Conservation (phyloP, 75 land plant genomes). For the Picea glauca region DNA sequence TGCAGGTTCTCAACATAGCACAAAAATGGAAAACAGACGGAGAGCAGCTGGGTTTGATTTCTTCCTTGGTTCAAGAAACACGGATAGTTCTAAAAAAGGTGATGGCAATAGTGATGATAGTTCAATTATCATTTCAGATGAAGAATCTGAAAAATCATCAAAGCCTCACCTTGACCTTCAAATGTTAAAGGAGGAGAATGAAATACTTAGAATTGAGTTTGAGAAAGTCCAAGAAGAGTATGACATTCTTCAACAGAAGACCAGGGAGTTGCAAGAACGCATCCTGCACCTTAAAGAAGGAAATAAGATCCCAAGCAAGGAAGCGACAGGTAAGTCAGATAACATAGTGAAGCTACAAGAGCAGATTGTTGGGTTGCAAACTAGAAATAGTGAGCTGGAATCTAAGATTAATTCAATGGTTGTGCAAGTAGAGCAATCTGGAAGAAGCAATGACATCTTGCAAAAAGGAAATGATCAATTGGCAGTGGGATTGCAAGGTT, state of each 20-base stretch:
- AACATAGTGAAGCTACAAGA: neutral
- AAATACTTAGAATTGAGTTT: neutral
- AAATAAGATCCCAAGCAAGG: conserved; percentile 1
- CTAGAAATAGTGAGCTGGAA: conserved; percentile 4
- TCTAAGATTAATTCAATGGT: conserved; percentile 8
- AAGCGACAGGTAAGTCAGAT: neutral
- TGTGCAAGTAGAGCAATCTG: conserved; percentile 4
- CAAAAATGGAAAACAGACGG: no score
- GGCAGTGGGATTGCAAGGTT: neutral
- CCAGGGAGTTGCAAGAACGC: conserved; percentile 2
- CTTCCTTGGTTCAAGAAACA: no score
- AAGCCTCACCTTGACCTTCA: neutral
- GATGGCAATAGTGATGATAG: no score
- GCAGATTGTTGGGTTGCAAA: conserved; percentile 1
- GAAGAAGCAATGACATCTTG: neutral
- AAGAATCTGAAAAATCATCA: neutral
- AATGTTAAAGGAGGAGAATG: conserved; percentile 1
- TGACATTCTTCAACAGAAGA: conserved; percentile 7
- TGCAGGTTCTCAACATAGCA: no score
- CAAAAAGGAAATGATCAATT: conserved; percentile 8
- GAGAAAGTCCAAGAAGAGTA: neutral
- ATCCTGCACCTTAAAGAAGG: conserved; percentile 7
- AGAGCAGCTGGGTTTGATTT: no score
- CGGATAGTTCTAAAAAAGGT: no score
- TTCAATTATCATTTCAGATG: neutral